Evolutionary conservation across 768 basidiomycete genomes (phyloP), one percentile per base, ranked within the genome.

Genomic region (Cytidiella melzeri): DNA sequence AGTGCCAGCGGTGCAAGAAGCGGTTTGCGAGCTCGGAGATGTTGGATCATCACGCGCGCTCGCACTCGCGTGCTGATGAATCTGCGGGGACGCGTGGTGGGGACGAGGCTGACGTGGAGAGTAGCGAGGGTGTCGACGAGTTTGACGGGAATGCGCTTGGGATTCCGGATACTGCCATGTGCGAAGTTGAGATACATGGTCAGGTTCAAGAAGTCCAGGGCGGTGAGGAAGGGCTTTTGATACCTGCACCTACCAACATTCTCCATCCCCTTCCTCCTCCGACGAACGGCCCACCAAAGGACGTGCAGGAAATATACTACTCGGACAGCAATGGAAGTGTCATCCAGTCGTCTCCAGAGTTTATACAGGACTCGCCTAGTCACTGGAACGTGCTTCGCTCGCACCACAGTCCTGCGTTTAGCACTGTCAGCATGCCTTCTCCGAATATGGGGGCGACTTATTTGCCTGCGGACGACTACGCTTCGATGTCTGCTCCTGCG

Each of bases 11-110:
- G 21, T 95, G 92, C 64, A 71, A 74, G 59, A 91, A 90, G 73
- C 75, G 79, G 52, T 96, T 96, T 67, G 89, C 87, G 56, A 73
- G 92, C 61, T 84, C 83, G 61, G 94, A 95, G 63, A 94, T 94
- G 60, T 75, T 97, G 36, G 80, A 77, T 19, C 91, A 95, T 65
- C 94, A 97, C 63, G 61, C 84, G 51, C 79, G 89, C 53, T 92
- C 90, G 42, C 93, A 95, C 67, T 73, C 75, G 48, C 69, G 76
- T 39, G 70, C 67, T 12, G 69, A 60, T 36, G 57, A 54, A 3
- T 41, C 66, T 62, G 61, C 44, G 65, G 61, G 36, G 43, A 50
- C 15, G 60, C 52, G 21, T 63, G 56, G 37, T 7, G 62, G 47
- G 18, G 63, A 57, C 15, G 63, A 57, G 28, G 67, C 61, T 18